Evolutionary conservation across 164 flowering plant species (phyloP), one percentile per base, ranked within the genome.

Genomic region (Chloranthus sessilifolius): DNA sequence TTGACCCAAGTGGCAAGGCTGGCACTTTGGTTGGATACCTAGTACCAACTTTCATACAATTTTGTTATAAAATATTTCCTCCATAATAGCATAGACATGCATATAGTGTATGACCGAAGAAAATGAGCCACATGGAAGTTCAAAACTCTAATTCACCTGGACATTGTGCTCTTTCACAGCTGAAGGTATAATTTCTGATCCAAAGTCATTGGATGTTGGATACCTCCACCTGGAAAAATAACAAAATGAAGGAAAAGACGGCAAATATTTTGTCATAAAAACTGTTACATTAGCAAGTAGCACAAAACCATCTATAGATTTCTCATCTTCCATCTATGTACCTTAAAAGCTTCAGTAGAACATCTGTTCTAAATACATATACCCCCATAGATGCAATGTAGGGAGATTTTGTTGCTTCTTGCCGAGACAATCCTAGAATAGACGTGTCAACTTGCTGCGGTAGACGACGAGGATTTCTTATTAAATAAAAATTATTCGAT

Each of bases 301-400:
- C 14, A 2, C 5, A 2, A n/a, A 25, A 24, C 12, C 1, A 26
- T 44, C 8, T 44, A n/a, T 26, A 7, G 17, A 15, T 24, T 23
- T n/a, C n/a, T 14, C 19, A 3, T 19, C 40, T 12, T 12, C n/a
- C n/a, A 7, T 4, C 8, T 22, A 23, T 11, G 19, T 20, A 22
- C 47, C 46, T 75, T 58, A 89, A 55, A 53, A 89, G 88, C 62
- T 77, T 86, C 21, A 83, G 59, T 21, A 86, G 55, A 8, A 79
- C 61, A 25, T 82, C 88, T 1, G 80, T 86, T 61, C 62, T 80
- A 44, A 89, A 89, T 20, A 79, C 81, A 48, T 89, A 89, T 19
- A 89, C 86, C 40, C 95, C 95, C 97, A 89, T 89, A 1, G 95
- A 89, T 53, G 97, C 97, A 70, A 86, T 76, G 43, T 80, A 86